Base-by-base conservation (phyloP, 352 stramenopile species). In the Pilasporangium apinafurcum region DNA sequence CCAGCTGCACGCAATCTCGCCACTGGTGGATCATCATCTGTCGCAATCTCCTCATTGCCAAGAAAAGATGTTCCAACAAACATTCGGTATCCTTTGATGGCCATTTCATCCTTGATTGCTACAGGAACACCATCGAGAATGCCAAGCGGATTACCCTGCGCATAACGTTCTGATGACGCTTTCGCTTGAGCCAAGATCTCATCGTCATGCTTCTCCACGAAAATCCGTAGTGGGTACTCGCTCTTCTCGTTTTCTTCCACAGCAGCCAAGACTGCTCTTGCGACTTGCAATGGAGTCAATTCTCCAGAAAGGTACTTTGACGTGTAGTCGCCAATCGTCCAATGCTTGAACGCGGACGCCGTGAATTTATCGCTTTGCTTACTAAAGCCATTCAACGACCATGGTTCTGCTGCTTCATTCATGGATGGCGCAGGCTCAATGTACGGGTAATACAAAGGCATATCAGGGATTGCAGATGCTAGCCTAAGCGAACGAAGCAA, bases 51-150 rank as follows among this genome's bases (percentile, higher is more conserved):
- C 43, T 73, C 48, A 14, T 86, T 62, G 31, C 64, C 70, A 9
- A 94, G 28, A 32, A 91, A 93, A 1, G 67, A 84, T n/a, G 83
- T 92, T 9, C 86, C 88, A 2, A 64, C 56, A n/a, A 68, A 81
- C 43, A 78, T 81, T 16, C 48, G 50, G 51, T 90, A 74, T 37
- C 80, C 78, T 24, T 73, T 71, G 21, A 94, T 69, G 17, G 75
- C 61, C 37, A 95, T 61, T 46, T 89, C 77, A 37, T 97, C 88
- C 59, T 97, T 97, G 38, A 96, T 68, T 2, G 67, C 77, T 10
- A 97, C 65, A 0, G 83, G 85, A 9, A 97, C 85, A 17, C 88
- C 88, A 56, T 97, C 86, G 12, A 96, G 52, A 20, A 95, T 65
- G 14, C 83, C 79, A 8, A 94, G 52, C 2, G 71, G 63, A 16